These are phyloP conservation scores for Vanderwaltozyma verrucispora DNA, from an alignment of 805 yeast species.

Conservation along the genomic window DNA sequence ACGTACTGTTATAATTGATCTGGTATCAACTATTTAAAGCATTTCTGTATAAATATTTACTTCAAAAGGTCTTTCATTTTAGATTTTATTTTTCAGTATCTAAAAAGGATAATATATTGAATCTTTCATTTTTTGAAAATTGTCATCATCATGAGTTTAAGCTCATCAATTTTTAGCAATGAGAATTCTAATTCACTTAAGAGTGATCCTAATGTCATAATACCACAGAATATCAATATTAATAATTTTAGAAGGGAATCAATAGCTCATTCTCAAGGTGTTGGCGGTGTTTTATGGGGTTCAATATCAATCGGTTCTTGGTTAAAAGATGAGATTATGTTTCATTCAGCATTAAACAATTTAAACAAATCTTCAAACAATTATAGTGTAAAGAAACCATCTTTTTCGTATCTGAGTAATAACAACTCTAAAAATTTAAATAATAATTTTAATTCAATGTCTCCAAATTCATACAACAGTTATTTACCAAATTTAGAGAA, in stretches of 20 bases:
- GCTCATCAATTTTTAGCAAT: not conserved
- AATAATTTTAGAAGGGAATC: slow-evolving; percentile 72
- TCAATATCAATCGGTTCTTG: slow-evolving; percentile 90
- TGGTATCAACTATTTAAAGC: too few relatives aligned
- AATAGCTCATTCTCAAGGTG: slow-evolving; percentile 92
- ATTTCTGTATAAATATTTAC: too few relatives aligned
- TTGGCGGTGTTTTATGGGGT: slow-evolving; percentile 98
- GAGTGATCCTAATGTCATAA: not conserved
- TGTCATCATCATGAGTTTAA: too few relatives aligned
- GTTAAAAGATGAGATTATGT: slow-evolving; percentile 87
- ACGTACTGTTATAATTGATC: too few relatives aligned
- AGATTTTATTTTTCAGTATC: too few relatives aligned
- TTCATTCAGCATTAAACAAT: slow-evolving; percentile 29
- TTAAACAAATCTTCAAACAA: slow-evolving; percentile 4
- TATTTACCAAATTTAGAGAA: slow-evolving; percentile 91
- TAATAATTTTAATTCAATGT: too few relatives aligned
- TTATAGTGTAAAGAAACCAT: slow-evolving; percentile 7
- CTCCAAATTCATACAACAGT: slow-evolving; percentile 40
- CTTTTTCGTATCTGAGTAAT: slow-evolving; percentile 6
- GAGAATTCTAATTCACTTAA: not conserved
- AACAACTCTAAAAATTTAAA: too few relatives aligned
- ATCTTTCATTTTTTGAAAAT: too few relatives aligned
- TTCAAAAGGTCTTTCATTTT: too few relatives aligned
- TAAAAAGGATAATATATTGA: too few relatives aligned
- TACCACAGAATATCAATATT: slow-evolving; percentile 6